phyloP scores from a whole-genome alignment of 108 stramenopile genomes.

The Conticribra guillardii region DNA sequence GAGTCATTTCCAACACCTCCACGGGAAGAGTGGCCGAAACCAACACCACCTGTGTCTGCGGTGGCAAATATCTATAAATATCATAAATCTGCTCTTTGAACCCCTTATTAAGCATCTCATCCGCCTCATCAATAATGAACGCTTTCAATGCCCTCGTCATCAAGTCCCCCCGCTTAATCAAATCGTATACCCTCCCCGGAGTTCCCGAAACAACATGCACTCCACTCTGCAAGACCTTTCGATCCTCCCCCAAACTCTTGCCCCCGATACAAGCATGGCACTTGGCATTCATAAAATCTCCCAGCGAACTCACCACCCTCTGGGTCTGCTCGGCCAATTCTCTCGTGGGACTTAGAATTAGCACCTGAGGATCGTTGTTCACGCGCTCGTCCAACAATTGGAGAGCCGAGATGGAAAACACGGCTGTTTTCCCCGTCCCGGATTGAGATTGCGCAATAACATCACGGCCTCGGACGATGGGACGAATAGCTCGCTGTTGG shows the following conservation, averaged over 20 bases:
- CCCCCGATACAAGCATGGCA: constrained; percentile 99
- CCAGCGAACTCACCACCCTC: constrained; percentile 89
- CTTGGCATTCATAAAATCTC: constrained; percentile 97
- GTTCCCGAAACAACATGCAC: constrained; percentile 97
- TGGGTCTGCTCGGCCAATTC: constrained; percentile 98
- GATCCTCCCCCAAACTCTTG: constrained; percentile 93
- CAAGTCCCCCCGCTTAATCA: constrained; percentile 93
- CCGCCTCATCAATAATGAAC: constrained; percentile 98
- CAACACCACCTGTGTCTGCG: constrained; percentile 93
- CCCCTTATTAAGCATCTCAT: constrained; percentile 97
- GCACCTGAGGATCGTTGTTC: constrained; percentile 84
- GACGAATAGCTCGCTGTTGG: constrained; percentile 98
- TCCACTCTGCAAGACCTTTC: constrained; percentile 88
- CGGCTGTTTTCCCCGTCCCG: constrained; percentile 97
- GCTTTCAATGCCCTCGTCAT: constrained; percentile 81
- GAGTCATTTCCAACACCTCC: constrained; percentile 96
- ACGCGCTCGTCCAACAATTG: constrained; percentile 83
- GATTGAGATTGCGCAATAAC: constrained; percentile 97
- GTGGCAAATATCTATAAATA: constrained; percentile 96
- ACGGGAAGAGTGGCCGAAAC: constrained; percentile 95
- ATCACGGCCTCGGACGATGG: constrained; percentile 94
- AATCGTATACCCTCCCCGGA: constrained; percentile 97
- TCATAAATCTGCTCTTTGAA: constrained; percentile 99
- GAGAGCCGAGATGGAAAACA: constrained; percentile 95
- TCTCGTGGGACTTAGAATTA: constrained; percentile 96